Evolutionary conservation across 208 protist species (phyloP).

Genomic region (Tetramitus jugosus): DNA sequence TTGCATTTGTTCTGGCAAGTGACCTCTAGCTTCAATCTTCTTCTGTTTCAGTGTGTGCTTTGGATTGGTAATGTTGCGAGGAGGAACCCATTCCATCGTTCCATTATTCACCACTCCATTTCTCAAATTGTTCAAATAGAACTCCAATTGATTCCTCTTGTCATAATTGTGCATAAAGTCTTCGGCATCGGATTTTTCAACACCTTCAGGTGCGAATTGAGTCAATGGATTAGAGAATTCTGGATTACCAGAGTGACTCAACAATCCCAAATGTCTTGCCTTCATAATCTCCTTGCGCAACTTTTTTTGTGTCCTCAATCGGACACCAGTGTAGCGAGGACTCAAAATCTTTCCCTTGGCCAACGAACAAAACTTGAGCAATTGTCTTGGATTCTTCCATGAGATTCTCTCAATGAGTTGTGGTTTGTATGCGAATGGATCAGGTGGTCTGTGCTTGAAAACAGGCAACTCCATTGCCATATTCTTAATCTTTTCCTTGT

Average conservation of each 20-base stretch:
- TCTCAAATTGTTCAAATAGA: background rate
- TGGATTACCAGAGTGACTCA: background rate
- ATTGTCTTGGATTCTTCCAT: background rate
- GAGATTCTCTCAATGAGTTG: conserved; percentile 8
- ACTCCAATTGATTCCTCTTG: background rate
- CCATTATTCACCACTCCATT: background rate
- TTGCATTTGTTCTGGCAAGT: background rate
- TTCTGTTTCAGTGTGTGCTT: background rate
- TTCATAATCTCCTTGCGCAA: background rate
- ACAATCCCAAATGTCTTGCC: background rate
- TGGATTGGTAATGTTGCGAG: background rate
- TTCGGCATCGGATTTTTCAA: background rate
- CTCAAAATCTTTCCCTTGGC: background rate
- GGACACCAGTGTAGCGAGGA: background rate
- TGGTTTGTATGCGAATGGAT: background rate
- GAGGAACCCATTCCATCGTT: conserved; percentile 1
- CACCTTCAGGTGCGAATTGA: background rate
- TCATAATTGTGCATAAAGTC: background rate
- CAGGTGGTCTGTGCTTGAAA: background rate
- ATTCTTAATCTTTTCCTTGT: no score
- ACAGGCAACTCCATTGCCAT: background rate
- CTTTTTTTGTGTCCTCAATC: conserved; percentile 3
- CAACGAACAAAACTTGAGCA: background rate
- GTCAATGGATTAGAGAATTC: background rate
- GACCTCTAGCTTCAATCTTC: background rate